phyloP scores from a whole-genome alignment of 2,329 filamentous ascomycete species.

The Calonectria crousiana region DNA sequence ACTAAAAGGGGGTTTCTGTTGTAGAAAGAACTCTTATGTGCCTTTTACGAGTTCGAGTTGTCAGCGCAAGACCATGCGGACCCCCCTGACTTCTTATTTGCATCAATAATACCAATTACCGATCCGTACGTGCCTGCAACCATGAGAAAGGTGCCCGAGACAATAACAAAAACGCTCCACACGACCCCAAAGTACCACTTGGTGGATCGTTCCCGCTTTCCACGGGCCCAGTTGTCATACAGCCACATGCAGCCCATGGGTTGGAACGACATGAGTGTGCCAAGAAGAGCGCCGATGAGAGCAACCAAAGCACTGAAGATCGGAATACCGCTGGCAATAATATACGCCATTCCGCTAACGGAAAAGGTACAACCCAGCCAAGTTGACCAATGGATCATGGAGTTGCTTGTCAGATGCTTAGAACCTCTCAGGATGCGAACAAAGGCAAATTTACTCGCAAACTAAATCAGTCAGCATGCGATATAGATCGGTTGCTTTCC shows the following conservation, averaged over 20 bases:
- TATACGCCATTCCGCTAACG: constrained; percentile 41
- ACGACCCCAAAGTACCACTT: constrained; percentile 30
- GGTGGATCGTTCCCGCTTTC: constrained; percentile 10
- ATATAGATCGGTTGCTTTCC: not conserved
- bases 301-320: constrained; percentile 46
- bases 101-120: constrained; percentile 49
- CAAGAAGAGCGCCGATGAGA: constrained; percentile 45
- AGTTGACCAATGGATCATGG: constrained; percentile 45
- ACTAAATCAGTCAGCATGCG: not conserved
- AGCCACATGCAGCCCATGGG: constrained; percentile 46
- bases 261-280: constrained; percentile 46
- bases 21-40: not conserved
- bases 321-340: constrained; percentile 40
- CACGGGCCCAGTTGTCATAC: constrained; percentile 44
- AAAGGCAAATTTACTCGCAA: constrained; percentile 25
- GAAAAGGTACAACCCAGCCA: constrained; percentile 47
- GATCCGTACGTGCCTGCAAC: constrained; percentile 59
- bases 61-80: constrained; percentile 58
- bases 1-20: no score
- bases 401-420: constrained; percentile 46
- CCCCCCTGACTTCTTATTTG: constrained; percentile 50
- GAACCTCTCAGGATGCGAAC: constrained; percentile 43
- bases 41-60: constrained; percentile 51
- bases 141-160: constrained; percentile 52
- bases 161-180: constrained; percentile 31